Evolutionary conservation across 2,329 filamentous ascomycete species (phyloP), one percentile per base, ranked within the genome.

Genomic region (Fusarium lyarnte): DNA sequence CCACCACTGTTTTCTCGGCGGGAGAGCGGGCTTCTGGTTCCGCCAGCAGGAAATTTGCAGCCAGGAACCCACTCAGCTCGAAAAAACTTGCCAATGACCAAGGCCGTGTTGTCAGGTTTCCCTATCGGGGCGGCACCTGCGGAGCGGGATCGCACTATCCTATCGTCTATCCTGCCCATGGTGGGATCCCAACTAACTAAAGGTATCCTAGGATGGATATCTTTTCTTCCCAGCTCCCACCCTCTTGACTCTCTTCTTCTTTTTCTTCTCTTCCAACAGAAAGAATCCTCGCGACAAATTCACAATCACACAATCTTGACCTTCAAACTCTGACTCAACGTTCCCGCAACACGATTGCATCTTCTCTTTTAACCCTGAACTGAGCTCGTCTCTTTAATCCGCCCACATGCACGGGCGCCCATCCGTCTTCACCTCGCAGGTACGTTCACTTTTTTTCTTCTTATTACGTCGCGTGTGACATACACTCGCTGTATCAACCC

Each of bases 351-450:
- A 25, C 63, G 38, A 43, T 66, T 70, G 68, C 68, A 62, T 76
- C 53, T 59, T 58, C 76, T 78, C 57, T 47, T 63, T 42, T 41
- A 53, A 29, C 45, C 39, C 53, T 36, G 77, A 81, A 74, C 78
- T 74, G 81, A 79, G 74, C 74, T 77, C 75, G 76, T 75, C 65
- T 79, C 78, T 73, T 70, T 69, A 83, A 87, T 84, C 87, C 87
- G 92, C 90, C 88, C 91, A 91, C 92, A 94, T 94, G 92, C 92
- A 91, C 92, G 92, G 92, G 87, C 91, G 91, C 89, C 88, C 89
- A 85, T 94, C 93, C 84, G 89, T 92, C 84, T 95, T 94, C 87
- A 95, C 93, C 86, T 95, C 92, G 85, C 93, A 95, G 90, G 92
- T 94, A 91, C 72, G 76, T 68, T 58, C 12, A 25, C 69, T 76